phyloP scores from a whole-genome alignment of 2,329 filamentous ascomycete species.

The Colletotrichum spaethianum region DNA sequence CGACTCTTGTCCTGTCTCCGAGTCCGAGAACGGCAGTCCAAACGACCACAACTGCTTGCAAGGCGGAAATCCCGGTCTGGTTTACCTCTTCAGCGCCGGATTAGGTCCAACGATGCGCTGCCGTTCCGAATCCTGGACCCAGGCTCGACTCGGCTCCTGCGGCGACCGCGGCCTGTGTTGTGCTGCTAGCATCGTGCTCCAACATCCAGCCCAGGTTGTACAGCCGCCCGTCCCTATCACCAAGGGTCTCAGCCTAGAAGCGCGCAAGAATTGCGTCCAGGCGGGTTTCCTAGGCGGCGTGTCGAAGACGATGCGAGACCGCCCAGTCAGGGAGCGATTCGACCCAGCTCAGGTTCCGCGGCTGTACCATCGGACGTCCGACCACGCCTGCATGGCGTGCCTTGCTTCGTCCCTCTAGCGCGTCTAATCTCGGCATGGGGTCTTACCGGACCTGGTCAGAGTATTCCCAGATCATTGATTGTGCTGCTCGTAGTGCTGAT shows the following conservation, averaged over 20 bases:
- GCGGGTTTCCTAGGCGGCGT: not conserved
- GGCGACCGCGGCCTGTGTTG: conserved; percentile 3
- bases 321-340: conserved; percentile 5
- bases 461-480: not conserved
- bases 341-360: conserved; percentile 15
- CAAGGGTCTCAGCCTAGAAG: not conserved
- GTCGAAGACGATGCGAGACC: not conserved
- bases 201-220: not conserved
- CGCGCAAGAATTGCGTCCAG: conserved; percentile 1
- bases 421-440: conserved; percentile 11
- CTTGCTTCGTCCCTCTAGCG: conserved; percentile 37
- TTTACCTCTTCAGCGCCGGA: conserved; percentile 8
- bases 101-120: conserved; percentile 19
- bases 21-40: conserved; percentile 27
- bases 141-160: conserved; percentile 12
- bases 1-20: conserved; percentile 22
- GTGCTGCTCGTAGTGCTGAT: conserved; percentile 12
- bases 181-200: not conserved
- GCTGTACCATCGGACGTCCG: conserved; percentile 39
- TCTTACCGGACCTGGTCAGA: not conserved
- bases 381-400: conserved; percentile 37
- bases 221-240: conserved; percentile 1
- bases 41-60: conserved; percentile 6
- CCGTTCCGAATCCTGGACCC: conserved; percentile 11
- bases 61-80: conserved; percentile 21